Percentiles rank a stretch among this genome's conserved stretches.
Evolutionary conservation across 78 protist genomes (phyloP).

Genomic region (Cavenderia fasciculata): DNA sequence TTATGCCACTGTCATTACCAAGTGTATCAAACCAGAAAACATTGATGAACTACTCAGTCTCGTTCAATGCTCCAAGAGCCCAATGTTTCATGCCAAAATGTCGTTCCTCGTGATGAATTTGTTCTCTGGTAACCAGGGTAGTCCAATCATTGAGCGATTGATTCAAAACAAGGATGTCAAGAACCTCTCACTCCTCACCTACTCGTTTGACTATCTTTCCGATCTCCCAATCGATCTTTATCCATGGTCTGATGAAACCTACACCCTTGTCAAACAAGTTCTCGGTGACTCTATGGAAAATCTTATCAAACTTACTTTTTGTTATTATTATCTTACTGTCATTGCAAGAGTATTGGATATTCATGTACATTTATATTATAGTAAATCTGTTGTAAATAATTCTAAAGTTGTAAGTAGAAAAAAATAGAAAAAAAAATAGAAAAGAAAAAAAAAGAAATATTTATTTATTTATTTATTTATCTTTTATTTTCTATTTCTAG

Average conservation of each 20-base stretch:
- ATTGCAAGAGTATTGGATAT: slow-evolving; percentile 61
- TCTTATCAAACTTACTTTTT: slow-evolving; percentile 15
- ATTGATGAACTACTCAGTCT: slow-evolving; percentile 3
- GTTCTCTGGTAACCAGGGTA: slow-evolving; percentile 50
- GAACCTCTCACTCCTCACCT: slow-evolving; percentile 21
- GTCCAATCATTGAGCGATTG: slow-evolving; percentile 15
- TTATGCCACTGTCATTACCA: slow-evolving; percentile 51
- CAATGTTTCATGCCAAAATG: slow-evolving; percentile 56
- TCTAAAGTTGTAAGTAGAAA: slow-evolving; percentile 18
- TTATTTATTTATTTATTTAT: background rate
- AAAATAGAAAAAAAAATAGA: background rate
- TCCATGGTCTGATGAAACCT: slow-evolving; percentile 65
- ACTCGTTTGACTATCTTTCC: slow-evolving; percentile 21
- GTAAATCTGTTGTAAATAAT: slow-evolving; percentile 30
- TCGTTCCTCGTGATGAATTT: slow-evolving; percentile 9
- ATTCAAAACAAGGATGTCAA: slow-evolving; percentile 38
- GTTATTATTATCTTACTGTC: slow-evolving; percentile 31
- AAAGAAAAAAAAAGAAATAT: background rate
- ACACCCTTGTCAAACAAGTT: background rate
- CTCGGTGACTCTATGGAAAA: slow-evolving; percentile 37
- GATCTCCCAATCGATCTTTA: slow-evolving; percentile 28
- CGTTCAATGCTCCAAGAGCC: slow-evolving; percentile 14
- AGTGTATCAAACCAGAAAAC: slow-evolving; percentile 24
- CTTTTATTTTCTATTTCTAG: too few relatives aligned
- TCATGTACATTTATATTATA: slow-evolving; percentile 68